phyloP scores from a whole-genome alignment of 257 asterid genomes.

The Coffea canephora region DNA sequence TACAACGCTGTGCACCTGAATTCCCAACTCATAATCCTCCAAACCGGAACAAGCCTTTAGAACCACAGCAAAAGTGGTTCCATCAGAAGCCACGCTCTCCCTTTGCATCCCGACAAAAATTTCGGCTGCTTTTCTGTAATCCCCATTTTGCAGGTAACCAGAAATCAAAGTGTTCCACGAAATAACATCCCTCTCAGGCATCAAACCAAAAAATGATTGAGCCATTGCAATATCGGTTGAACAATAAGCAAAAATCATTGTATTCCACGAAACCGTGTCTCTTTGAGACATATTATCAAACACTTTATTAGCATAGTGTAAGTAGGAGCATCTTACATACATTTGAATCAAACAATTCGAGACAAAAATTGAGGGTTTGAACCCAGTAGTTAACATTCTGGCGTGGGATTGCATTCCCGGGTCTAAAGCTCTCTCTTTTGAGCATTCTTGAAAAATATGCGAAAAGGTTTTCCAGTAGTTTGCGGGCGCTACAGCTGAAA shows the following conservation, averaged over 20 bases:
- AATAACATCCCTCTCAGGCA: slow-evolving; percentile 72
- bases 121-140: slow-evolving; percentile 39
- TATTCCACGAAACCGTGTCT: slow-evolving; percentile 70
- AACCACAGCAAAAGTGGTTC: slow-evolving; percentile 65
- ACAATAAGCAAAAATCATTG: slow-evolving; percentile 67
- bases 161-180: slow-evolving; percentile 90
- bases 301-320: slow-evolving; percentile 54
- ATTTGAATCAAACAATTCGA: slow-evolving; percentile 68
- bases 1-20: slow-evolving; percentile 62
- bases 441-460: slow-evolving; percentile 65
- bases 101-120: slow-evolving; percentile 56
- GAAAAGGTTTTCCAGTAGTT: slow-evolving; percentile 54
- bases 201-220: slow-evolving; percentile 42
- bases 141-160: slow-evolving; percentile 64
- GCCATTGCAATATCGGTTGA: slow-evolving; percentile 45
- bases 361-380: slow-evolving; percentile 71
- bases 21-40: slow-evolving; percentile 45
- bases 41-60: slow-evolving; percentile 60
- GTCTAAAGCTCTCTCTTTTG: slow-evolving; percentile 40
- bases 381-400: slow-evolving; percentile 58
- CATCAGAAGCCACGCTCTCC: slow-evolving; percentile 52
- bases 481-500: slow-evolving; percentile 31
- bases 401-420: slow-evolving; percentile 80
- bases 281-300: slow-evolving; percentile 67
- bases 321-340: slow-evolving; percentile 50